These are phyloP conservation scores for Termitomyces sp. DNA, from an alignment of 768 basidiomycete genomes.

Conservation along the genomic window DNA sequence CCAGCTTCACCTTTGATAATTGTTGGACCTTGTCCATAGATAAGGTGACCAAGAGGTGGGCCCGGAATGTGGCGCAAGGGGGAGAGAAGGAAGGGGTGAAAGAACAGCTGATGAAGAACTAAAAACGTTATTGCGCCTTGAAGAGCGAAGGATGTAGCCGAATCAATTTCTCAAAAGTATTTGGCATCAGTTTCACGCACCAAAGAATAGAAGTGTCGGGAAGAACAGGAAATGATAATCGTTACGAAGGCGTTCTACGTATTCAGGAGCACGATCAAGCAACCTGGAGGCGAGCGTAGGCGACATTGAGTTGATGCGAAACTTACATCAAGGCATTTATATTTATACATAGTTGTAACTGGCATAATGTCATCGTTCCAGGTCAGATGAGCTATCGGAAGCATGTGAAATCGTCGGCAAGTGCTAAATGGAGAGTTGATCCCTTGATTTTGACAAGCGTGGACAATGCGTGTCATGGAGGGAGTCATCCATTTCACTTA, in stretches of 20 bases:
- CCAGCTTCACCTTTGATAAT: constrained; percentile 38
- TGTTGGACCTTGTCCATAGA: constrained; percentile 34
- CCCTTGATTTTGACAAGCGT: too few species aligned
- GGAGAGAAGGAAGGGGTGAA: constrained; percentile 32
- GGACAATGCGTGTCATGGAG: too few species aligned
- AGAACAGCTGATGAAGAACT: constrained; percentile 24
- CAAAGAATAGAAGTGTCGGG: neutral
- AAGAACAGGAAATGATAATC: neutral
- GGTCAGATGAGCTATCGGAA: neutral
- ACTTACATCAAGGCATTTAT: neutral
- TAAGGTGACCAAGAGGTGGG: constrained; percentile 26
- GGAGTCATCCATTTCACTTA: too few species aligned
- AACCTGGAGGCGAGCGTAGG: constrained; percentile 2
- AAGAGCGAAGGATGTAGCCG: neutral
- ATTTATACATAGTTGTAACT: neutral
- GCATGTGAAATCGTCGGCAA: constrained; percentile 4
- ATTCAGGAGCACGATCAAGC: neutral
- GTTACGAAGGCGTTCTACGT: neutral
- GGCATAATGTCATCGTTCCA: neutral
- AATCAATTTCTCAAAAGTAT: neutral
- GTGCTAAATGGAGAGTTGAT: neutral
- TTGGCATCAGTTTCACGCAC: neutral
- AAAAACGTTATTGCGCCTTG: constrained; percentile 10
- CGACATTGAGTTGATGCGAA: constrained; percentile 1
- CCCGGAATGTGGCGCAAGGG: constrained; percentile 35